Evolutionary conservation across 768 basidiomycete genomes (phyloP).

Genomic region (Lactarius sanguifluus): DNA sequence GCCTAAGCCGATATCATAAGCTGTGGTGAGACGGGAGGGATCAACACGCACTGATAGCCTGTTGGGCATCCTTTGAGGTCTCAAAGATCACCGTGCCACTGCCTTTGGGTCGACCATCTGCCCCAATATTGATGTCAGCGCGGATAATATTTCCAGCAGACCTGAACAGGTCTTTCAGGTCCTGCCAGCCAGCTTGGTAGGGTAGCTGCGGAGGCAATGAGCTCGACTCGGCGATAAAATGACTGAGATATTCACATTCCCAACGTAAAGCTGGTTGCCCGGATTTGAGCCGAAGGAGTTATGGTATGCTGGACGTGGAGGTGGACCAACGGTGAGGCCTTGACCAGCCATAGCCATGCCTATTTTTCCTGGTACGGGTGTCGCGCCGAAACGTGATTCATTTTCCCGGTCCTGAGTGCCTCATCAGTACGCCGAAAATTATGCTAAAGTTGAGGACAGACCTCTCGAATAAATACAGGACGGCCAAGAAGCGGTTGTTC

Average conservation of each 20-base stretch:
- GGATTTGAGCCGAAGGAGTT: slow-evolving; percentile 73
- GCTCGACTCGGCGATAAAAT: not conserved
- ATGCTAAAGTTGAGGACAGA: slow-evolving; percentile 38
- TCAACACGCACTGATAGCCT: slow-evolving; percentile 76
- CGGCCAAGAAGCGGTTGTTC: slow-evolving; percentile 90
- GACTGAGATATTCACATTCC: slow-evolving; percentile 59
- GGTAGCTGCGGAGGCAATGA: slow-evolving; percentile 59
- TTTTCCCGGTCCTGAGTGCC: slow-evolving; percentile 85
- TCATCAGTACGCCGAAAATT: slow-evolving; percentile 10
- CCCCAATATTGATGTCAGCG: slow-evolving; percentile 92
- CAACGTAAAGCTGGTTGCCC: slow-evolving; percentile 92
- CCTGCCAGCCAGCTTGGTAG: slow-evolving; percentile 98
- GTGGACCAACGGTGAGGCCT: slow-evolving; percentile 73
- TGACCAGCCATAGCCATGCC: slow-evolving; percentile 97
- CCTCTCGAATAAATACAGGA: slow-evolving; percentile 96
- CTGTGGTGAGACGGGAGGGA: not conserved
- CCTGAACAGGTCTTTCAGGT: slow-evolving; percentile 95
- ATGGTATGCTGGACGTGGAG: slow-evolving; percentile 80
- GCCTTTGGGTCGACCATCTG: slow-evolving; percentile 91
- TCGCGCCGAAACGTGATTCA: slow-evolving; percentile 92
- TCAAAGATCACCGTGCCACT: slow-evolving; percentile 98
- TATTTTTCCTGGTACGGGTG: slow-evolving; percentile 94
- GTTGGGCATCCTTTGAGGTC: slow-evolving; percentile 83
- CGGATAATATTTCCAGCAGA: slow-evolving; percentile 93
- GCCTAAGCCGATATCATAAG: slow-evolving; percentile 44